These are phyloP conservation scores for Vararia minispora DNA, from an alignment of 768 basidiomycete species.

Conservation along the genomic window DNA sequence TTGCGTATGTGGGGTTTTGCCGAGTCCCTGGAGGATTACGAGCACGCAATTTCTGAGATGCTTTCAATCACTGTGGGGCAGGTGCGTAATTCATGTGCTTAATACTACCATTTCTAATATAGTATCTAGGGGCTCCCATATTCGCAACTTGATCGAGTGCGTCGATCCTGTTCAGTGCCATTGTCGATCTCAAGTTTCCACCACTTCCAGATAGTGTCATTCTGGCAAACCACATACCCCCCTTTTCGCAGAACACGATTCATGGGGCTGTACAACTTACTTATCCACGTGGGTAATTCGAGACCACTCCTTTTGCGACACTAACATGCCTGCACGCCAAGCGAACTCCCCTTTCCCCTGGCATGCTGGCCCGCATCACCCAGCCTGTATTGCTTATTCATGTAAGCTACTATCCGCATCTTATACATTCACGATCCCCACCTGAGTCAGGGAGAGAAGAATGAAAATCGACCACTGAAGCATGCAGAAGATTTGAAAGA, in stretches of 20 bases:
- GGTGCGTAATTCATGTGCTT: constrained; percentile 32
- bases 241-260: constrained; percentile 41
- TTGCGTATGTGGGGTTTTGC: constrained; percentile 53
- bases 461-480: constrained; percentile 3
- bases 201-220: constrained; percentile 44
- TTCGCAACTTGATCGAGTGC: neutral
- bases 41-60: constrained; percentile 53
- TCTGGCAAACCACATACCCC: constrained; percentile 48
- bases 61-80: constrained; percentile 43
- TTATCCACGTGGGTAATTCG: constrained; percentile 42
- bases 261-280: constrained; percentile 41
- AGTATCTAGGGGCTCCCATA: constrained; percentile 13
- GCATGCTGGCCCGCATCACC: constrained; percentile 23
- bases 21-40: constrained; percentile 53
- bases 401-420: neutral
- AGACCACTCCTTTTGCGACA: neutral
- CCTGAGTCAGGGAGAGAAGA: constrained; percentile 3
- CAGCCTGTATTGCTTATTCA: constrained; percentile 8
- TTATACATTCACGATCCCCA: no score
- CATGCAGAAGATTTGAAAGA: constrained; percentile 4
- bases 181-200: neutral
- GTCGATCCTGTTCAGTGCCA: neutral
- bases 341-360: constrained; percentile 42
- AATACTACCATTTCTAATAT: no score
- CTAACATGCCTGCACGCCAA: constrained; percentile 16